Conservation (phyloP, 495 filamentous ascomycete genomes). For the Penicillium malachiteum region DNA sequence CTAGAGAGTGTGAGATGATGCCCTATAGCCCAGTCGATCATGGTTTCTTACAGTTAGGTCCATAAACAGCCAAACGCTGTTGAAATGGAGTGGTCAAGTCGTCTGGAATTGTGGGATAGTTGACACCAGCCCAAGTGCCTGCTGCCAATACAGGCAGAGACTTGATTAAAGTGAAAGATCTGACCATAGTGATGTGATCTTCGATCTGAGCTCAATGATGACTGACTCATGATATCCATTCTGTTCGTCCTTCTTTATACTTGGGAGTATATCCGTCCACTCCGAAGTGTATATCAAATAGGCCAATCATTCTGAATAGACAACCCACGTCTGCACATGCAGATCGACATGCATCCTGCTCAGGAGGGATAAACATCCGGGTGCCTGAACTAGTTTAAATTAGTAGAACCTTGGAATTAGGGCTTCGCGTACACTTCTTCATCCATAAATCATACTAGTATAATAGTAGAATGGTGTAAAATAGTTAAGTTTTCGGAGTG, state of each 20-base stretch:
- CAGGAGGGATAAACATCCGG: too few relatives aligned
- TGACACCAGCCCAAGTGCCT: slow-evolving; percentile 39
- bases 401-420: too few relatives aligned
- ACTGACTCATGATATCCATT: background rate
- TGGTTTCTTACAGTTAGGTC: slow-evolving; percentile 47
- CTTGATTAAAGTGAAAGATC: slow-evolving; percentile 13
- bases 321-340: slow-evolving; percentile 9
- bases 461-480: too few relatives aligned
- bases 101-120: slow-evolving; percentile 50
- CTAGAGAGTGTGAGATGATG: slow-evolving; percentile 23
- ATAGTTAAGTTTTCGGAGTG: too few relatives aligned
- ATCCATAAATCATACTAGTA: too few relatives aligned
- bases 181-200: slow-evolving; percentile 13
- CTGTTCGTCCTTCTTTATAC: slow-evolving; percentile 9
- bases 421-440: background rate
- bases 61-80: slow-evolving; percentile 57
- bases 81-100: slow-evolving; percentile 58
- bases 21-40: background rate
- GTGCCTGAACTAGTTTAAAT: too few relatives aligned
- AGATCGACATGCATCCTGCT: background rate
- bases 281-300: background rate
- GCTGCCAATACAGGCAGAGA: slow-evolving; percentile 42
- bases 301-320: slow-evolving; percentile 14
- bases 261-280: background rate
- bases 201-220: too few relatives aligned